Conservation (phyloP, 495 filamentous ascomycete genomes). For the Aspergillus indologenus region DNA sequence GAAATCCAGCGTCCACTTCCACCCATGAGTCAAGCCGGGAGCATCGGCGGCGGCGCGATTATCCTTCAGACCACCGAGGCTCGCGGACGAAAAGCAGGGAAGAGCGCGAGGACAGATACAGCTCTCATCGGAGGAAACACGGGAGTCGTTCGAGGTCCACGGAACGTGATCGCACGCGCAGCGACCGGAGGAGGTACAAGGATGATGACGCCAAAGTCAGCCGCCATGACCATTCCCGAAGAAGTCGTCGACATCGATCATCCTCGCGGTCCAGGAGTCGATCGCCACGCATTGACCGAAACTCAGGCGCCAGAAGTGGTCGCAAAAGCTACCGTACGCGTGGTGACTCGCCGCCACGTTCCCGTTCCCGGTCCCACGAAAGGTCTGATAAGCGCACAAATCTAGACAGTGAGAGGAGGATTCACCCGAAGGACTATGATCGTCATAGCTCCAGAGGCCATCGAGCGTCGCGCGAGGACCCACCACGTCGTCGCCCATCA, state of each 20-base stretch:
- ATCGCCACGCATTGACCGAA: slow-evolving; percentile 29
- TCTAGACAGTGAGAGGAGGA: slow-evolving; percentile 6
- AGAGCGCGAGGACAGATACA: slow-evolving; percentile 17
- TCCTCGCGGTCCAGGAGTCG: slow-evolving; percentile 36
- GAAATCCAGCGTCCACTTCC: slow-evolving; percentile 32
- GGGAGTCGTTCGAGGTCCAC: slow-evolving; percentile 29
- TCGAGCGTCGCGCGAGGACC: slow-evolving; percentile 2
- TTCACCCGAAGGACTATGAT: slow-evolving; percentile 12
- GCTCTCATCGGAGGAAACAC: slow-evolving; percentile 30
- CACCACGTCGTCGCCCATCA: background rate
- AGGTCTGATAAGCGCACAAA: slow-evolving; percentile 12
- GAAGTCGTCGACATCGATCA: slow-evolving; percentile 25
- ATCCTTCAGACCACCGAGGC: slow-evolving; percentile 12
- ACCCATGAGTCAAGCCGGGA: slow-evolving; percentile 24
- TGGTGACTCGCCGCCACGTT: slow-evolving; percentile 24
- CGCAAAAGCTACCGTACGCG: slow-evolving; percentile 29
- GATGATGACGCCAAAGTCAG: slow-evolving; percentile 23
- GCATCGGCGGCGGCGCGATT: slow-evolving; percentile 15
- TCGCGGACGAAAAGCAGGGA: slow-evolving; percentile 19
- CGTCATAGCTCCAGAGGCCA: slow-evolving; percentile 12
- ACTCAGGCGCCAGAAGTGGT: slow-evolving; percentile 19
- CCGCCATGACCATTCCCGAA: slow-evolving; percentile 19
- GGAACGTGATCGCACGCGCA: slow-evolving; percentile 30
- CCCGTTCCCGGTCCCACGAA: slow-evolving; percentile 30
- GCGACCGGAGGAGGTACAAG: slow-evolving; percentile 26